Evolutionary conservation across 345 rosid genomes (phyloP).

Genomic region (Eucalyptus marginata): DNA sequence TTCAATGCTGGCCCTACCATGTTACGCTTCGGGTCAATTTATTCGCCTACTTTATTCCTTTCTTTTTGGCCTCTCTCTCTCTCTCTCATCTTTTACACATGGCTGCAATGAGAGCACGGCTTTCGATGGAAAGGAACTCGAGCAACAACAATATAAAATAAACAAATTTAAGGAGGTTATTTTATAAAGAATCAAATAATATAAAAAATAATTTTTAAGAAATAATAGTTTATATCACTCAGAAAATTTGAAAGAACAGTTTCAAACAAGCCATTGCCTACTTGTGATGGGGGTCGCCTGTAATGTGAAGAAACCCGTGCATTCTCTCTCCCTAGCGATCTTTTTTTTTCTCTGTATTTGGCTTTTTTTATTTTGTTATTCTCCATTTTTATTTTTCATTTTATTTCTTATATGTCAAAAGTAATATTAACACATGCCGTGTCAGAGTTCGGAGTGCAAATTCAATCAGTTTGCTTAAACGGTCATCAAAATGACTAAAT

Average conservation of each 20-base stretch:
- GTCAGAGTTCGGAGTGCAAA: rapidly evolving
- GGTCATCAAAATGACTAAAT: rapidly evolving
- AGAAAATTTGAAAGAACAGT: neutral
- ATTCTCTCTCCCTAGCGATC: neutral
- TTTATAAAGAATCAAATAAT: neutral
- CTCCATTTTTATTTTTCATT: neutral
- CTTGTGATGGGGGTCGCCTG: neutral
- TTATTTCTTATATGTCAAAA: neutral
- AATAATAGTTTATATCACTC: no score
- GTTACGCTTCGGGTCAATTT: neutral
- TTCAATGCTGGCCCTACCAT: neutral
- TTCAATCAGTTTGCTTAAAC: neutral
- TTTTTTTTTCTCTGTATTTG: neutral
- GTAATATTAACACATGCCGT: rapidly evolving
- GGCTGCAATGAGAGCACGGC: neutral
- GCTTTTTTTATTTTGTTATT: neutral
- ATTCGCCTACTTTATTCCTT: neutral
- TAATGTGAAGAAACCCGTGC: neutral
- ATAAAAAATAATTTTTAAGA: rapidly evolving
- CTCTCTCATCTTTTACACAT: neutral
- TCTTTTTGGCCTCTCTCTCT: neutral
- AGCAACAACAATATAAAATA: neutral
- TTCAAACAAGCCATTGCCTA: neutral
- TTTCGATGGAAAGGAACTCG: neutral
- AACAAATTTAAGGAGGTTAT: neutral